These are phyloP conservation scores for Acanthamoeba castellanii DNA, from an alignment of 208 protist genomes.

Conservation along the genomic window DNA sequence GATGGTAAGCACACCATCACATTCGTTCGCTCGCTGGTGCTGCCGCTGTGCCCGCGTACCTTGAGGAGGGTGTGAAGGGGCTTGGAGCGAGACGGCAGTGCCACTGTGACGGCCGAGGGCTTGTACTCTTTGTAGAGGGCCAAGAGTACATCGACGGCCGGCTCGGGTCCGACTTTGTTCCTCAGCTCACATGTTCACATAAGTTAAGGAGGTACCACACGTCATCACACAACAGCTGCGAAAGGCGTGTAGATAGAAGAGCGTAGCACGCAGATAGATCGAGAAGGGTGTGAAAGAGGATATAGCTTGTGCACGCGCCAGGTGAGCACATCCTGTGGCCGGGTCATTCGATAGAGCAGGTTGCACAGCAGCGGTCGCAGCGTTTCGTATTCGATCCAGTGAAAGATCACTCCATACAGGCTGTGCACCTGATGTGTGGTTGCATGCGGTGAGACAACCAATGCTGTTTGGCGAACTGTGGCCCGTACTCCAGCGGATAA, in stretches of 20 bases:
- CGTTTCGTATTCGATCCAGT: constrained; percentile 22
- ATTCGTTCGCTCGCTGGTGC: not conserved
- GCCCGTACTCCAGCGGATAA: not conserved
- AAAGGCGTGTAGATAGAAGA: not conserved
- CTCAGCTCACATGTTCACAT: not conserved
- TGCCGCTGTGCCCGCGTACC: not conserved
- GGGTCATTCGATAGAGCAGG: constrained; percentile 47
- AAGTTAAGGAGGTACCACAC: not conserved
- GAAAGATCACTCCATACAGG: constrained; percentile 62
- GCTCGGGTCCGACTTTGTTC: not conserved
- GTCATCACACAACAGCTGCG: not conserved
- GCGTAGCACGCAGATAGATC: not conserved
- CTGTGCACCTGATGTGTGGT: not conserved
- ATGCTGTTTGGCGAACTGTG: too few relatives aligned
- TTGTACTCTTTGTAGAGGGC: not conserved
- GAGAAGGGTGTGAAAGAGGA: not conserved
- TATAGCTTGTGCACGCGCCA: constrained; percentile 35
- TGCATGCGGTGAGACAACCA: not conserved
- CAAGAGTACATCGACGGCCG: not conserved
- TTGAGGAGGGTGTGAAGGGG: not conserved
- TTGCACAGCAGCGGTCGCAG: constrained; percentile 68
- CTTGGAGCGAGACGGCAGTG: not conserved
- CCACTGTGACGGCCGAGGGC: not conserved
- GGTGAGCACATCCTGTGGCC: constrained; percentile 19
- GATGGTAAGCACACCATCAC: not conserved